phyloP scores from a whole-genome alignment of 176 grass and related monocot species.

The Phoenix roebelenii region DNA sequence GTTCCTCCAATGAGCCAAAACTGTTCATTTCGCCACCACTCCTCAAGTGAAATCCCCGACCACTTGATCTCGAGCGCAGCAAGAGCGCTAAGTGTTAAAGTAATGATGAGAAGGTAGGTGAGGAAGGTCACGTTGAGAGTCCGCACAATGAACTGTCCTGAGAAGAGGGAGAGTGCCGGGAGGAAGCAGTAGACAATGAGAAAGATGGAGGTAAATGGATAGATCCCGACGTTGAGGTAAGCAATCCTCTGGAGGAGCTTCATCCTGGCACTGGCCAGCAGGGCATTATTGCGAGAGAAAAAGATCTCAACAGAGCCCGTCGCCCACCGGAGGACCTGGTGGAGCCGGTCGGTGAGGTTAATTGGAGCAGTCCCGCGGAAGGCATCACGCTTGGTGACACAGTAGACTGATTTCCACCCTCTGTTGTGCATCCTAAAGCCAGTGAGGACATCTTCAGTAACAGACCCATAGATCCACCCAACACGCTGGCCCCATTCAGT shows the following conservation, averaged over 20 bases:
- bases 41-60: constrained; percentile 76
- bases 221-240: constrained; percentile 92
- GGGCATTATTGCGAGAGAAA: constrained; percentile 92
- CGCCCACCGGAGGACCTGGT: constrained; percentile 95
- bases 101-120: constrained; percentile 72
- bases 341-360: constrained; percentile 93
- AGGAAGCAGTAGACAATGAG: constrained; percentile 98
- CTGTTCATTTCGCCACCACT: constrained; percentile 99
- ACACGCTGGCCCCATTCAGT: constrained; percentile 93
- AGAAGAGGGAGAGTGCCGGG: constrained; percentile 87
- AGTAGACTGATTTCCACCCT: constrained; percentile 96
- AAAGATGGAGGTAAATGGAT: constrained; percentile 95
- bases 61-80: constrained; percentile 93
- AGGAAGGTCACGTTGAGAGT: constrained; percentile 70
- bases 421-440: constrained; percentile 99
- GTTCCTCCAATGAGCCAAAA: constrained; percentile 97
- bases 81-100: constrained; percentile 51
- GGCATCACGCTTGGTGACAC: constrained; percentile 90
- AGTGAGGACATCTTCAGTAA: constrained; percentile 97
- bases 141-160: constrained; percentile 85
- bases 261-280: constrained; percentile 74
- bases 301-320: constrained; percentile 98
- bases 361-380: constrained; percentile 93
- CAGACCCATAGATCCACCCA: constrained; percentile 97
- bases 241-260: constrained; percentile 81